Evolutionary conservation across 1,284 basidiomycete species (phyloP).

Genomic region (Phenoliferia sp.): DNA sequence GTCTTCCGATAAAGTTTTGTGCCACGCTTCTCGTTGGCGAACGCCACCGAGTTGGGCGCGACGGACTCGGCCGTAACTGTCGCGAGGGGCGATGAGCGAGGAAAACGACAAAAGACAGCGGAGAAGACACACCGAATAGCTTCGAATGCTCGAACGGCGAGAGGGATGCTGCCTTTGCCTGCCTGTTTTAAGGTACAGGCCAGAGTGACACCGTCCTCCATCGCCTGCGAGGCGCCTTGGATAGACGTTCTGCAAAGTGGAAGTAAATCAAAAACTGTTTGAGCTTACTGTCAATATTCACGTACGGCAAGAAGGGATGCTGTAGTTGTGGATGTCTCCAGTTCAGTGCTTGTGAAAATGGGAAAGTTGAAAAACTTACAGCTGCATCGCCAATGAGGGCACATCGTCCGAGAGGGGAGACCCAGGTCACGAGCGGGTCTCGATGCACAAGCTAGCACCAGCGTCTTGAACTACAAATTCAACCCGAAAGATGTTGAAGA

Average conservation of each 20-base stretch:
- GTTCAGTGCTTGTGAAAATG: too few relatives aligned
- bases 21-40: neutral
- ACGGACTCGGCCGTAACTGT: neutral
- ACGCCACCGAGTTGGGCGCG: neutral
- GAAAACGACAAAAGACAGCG: neutral
- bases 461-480: neutral
- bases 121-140: constrained; percentile 38
- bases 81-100: neutral
- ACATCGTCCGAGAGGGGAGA: constrained; percentile 37
- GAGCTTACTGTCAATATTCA: neutral
- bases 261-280: too few relatives aligned
- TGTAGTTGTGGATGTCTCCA: too few relatives aligned
- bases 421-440: constrained; percentile 41
- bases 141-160: constrained; percentile 38
- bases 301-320: neutral
- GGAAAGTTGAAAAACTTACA: too few relatives aligned
- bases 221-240: constrained; percentile 39
- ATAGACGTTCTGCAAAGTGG: constrained; percentile 30
- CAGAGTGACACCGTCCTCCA: constrained; percentile 40
- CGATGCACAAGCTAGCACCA: constrained; percentile 32
- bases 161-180: constrained; percentile 32
- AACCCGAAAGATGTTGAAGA: constrained; percentile 14
- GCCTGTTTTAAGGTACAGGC: constrained; percentile 34
- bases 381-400: constrained; percentile 39
- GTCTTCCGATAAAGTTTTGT: constrained; percentile 5